phyloP scores from a whole-genome alignment of 257 asterid genomes.

The Dorcoceras hygrometricum region DNA sequence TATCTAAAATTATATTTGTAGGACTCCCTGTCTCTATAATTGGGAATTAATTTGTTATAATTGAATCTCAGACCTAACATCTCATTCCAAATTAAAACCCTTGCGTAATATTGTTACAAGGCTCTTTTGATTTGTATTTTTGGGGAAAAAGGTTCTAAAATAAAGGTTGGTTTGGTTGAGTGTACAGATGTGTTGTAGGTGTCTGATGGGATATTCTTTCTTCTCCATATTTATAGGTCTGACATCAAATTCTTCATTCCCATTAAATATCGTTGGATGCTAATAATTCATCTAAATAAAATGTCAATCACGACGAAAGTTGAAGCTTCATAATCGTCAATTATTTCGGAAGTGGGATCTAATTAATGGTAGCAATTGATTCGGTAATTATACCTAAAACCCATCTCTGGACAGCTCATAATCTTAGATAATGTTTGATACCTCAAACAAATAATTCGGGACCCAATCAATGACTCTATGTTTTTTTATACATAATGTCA shows the following conservation, averaged over 20 bases:
- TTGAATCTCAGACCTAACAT: too few species aligned
- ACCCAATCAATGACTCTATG: too few species aligned
- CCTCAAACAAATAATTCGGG: too few species aligned
- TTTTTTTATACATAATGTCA: too few species aligned
- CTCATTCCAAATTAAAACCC: too few species aligned
- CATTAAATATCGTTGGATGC: not conserved
- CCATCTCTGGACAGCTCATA: not conserved
- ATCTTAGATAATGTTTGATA: not conserved
- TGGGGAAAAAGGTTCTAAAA: too few species aligned
- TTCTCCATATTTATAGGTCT: not conserved
- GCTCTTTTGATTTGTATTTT: too few species aligned
- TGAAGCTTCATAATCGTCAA: not conserved
- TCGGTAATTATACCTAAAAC: not conserved
- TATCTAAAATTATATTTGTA: too few species aligned
- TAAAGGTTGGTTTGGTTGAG: not conserved
- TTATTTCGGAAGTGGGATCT: not conserved
- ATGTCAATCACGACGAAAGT: not conserved
- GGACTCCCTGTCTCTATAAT: too few species aligned
- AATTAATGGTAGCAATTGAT: not conserved
- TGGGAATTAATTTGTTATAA: too few species aligned
- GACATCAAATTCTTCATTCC: not conserved
- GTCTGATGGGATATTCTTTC: not conserved
- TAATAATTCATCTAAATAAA: not conserved
- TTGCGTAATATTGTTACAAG: too few species aligned
- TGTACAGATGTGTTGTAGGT: not conserved